These are phyloP conservation scores for Porphyrellus cyaneotinctus DNA, from an alignment of 768 basidiomycete species.

Conservation along the genomic window DNA sequence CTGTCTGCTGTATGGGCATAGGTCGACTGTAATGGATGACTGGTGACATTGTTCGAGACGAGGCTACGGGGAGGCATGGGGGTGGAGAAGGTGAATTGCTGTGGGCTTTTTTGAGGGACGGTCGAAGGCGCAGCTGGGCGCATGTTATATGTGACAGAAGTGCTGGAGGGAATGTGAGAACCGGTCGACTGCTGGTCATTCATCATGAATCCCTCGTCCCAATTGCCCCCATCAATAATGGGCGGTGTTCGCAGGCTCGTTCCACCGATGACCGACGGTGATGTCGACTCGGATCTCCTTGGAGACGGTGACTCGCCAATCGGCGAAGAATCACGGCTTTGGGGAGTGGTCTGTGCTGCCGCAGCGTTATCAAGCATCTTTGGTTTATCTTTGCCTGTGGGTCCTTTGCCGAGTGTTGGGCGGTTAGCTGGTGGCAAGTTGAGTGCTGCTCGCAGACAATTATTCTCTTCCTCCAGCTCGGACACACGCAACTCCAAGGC, in stretches of 20 bases:
- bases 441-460: conserved; percentile 63
- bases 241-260: conserved; percentile 36
- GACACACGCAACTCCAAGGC: conserved; percentile 76
- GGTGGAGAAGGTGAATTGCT: conserved; percentile 41
- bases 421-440: conserved; percentile 72
- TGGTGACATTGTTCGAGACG: conserved; percentile 41
- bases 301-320: conserved; percentile 47
- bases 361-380: conserved; percentile 41
- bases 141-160: conserved; percentile 45
- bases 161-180: conserved; percentile 36
- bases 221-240: conserved; percentile 46
- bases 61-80: conserved; percentile 42
- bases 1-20: conserved; percentile 52
- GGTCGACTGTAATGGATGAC: conserved; percentile 32
- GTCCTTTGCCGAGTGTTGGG: conserved; percentile 73
- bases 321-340: conserved; percentile 67
- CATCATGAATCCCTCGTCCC: conserved; percentile 57
- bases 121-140: conserved; percentile 43
- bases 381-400: conserved; percentile 83
- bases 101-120: conserved; percentile 42
- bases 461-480: conserved; percentile 84
- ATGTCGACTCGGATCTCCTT: conserved; percentile 34
- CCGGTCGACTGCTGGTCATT: conserved; percentile 38
- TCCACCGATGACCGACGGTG: conserved; percentile 32
- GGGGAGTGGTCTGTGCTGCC: conserved; percentile 39